A percentile compares a stretch with the other conserved stretches of the same genome.
Conservation (phyloP, 257 asterid species). For the Ehretia macrophylla region DNA sequence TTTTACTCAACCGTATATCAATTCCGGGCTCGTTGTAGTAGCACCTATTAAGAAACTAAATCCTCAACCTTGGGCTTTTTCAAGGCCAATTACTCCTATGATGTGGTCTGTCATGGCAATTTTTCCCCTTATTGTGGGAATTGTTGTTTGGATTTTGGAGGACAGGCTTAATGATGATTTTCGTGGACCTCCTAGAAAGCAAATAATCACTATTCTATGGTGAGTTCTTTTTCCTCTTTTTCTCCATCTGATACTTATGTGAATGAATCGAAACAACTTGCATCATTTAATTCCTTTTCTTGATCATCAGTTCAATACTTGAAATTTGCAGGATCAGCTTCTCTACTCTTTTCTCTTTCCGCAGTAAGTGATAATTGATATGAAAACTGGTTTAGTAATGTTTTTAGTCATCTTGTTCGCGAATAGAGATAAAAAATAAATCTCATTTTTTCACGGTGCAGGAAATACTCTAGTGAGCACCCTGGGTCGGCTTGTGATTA, state of each 20-base stretch:
- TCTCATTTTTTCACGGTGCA: conserved; percentile 17
- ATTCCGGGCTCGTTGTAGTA: conserved; percentile 58
- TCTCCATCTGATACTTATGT: neutral
- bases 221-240: conserved; percentile 14
- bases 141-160: conserved; percentile 57
- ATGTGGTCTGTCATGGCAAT: conserved; percentile 49
- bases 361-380: conserved; percentile 22
- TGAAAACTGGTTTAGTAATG: neutral
- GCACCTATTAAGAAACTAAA: conserved; percentile 39
- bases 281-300: neutral
- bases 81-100: conserved; percentile 39
- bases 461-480: conserved; percentile 50
- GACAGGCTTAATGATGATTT: conserved; percentile 50
- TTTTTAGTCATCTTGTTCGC: neutral
- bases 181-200: conserved; percentile 57
- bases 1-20: conserved; percentile 62
- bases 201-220: conserved; percentile 50
- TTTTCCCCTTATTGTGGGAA: conserved; percentile 38
- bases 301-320: neutral
- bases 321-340: conserved; percentile 34
- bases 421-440: neutral
- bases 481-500: conserved; percentile 50
- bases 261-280: neutral
- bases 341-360: conserved; percentile 34
- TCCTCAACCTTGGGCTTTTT: conserved; percentile 46